Base-by-base conservation (phyloP, 1,139 yeast species). In the Taiozyma sp. region DNA sequence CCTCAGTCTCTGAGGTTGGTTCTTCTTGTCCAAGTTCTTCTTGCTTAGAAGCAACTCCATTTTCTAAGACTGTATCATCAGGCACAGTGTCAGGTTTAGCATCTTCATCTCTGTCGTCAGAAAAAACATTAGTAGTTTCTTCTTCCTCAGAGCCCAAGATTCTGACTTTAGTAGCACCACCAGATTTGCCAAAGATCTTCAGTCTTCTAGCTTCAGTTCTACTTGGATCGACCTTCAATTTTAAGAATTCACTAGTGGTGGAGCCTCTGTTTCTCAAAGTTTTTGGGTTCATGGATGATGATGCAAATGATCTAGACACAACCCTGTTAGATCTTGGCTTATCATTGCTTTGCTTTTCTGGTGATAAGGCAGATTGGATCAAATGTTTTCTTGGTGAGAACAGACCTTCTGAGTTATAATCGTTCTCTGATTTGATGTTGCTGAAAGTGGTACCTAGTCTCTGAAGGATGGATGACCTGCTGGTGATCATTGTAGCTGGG, bases 181-280 rank as follows among this genome's bases (percentile, higher is more conserved):
- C 57, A 16, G 56, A 50, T 3, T 70, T 68, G 24, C 71, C 68
- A 43, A 71, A 62, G 6, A 71, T 57, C 49, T 65, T 68, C 41
- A 65, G 45, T 51, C 68, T 69, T 55, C 71, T 68, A 1, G 72
- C 68, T 6, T 71, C 72, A 44, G 72, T 68, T 59, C 74, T 66
- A 4, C 58, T 55, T n/a, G 70, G 64, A 44, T 71, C 74, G 22
- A 71, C 68, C 43, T 66, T 70, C 44, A 71, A 50, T 49, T 64
- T 70, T 46, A 62, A 42, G 22, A 52, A 62, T 26, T 61, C 65
- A 29, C 46, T 45, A 3, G 59, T 54, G 1, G 60, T 43, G 6
- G 54, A 19, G 9, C 53, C 24, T 49, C 55, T 55, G 6, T 51
- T 47, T 40, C 56, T 55, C 9, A 50, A 49, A 7, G 58, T 48